A percentile compares a stretch with the other conserved stretches of the same genome.
Conservation (phyloP, 78 protist genomes). For the Dictyostelium capitatum region DNA sequence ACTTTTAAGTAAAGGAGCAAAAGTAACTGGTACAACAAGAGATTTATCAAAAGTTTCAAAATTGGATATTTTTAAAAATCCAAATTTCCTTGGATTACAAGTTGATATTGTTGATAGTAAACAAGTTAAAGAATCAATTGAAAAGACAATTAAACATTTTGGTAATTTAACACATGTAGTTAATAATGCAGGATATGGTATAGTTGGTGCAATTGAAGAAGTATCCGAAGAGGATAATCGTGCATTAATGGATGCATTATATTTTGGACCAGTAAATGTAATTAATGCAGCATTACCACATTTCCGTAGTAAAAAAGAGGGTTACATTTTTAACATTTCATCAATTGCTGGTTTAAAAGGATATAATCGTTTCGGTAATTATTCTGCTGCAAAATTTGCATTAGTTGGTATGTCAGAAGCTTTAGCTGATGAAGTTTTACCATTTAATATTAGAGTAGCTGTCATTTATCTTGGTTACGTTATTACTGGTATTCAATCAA, state of each 20-base stretch:
- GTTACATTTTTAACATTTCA: neutral
- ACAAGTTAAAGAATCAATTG: neutral
- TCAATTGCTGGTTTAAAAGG: neutral
- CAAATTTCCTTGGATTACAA: neutral
- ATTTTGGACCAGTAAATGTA: neutral
- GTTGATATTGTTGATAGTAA: neutral
- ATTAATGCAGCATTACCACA: neutral
- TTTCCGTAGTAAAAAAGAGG: neutral
- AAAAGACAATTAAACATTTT: conserved; percentile 11
- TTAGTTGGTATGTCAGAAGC: conserved; percentile 9
- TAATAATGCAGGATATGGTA: conserved; percentile 11
- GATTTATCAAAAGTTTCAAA: neutral
- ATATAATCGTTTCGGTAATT: neutral
- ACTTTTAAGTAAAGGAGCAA: neutral
- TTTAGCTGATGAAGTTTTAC: conserved; percentile 18
- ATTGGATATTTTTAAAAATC: neutral
- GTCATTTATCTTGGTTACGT: neutral
- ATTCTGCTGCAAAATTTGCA: conserved; percentile 35
- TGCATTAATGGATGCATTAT: neutral
- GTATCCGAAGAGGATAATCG: neutral
- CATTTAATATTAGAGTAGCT: conserved; percentile 32
- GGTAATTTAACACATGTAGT: neutral
- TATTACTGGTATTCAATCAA: neutral
- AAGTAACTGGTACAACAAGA: neutral
- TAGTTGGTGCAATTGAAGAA: conserved; percentile 14